phyloP scores from a whole-genome alignment of 345 rosid genomes.

The Salix caprea region DNA sequence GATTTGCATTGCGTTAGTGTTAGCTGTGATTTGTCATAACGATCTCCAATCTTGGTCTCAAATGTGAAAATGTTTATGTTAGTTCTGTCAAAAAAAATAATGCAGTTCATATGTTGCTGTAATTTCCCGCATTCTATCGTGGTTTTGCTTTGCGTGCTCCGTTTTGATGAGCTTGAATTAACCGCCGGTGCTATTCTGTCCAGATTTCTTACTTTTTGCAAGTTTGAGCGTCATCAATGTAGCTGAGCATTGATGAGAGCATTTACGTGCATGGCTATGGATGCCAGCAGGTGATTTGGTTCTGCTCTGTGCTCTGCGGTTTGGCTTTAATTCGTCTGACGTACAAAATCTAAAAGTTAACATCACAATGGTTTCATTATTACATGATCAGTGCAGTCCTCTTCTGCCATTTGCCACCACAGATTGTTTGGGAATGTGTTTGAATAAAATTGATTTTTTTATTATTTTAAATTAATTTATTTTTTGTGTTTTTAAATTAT shows the following conservation, averaged over 20 bases:
- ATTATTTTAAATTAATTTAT: too few species aligned
- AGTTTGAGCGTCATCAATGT: neutral
- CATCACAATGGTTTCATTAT: neutral
- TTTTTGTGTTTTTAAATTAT: too few species aligned
- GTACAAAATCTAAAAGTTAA: neutral
- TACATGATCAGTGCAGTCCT: neutral
- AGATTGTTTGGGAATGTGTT: too few species aligned
- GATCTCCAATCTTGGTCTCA: neutral
- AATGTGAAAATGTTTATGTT: neutral
- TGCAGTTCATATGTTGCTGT: neutral
- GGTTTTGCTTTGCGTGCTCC: neutral
- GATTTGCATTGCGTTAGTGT: constrained; percentile 6
- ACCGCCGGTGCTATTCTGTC: neutral
- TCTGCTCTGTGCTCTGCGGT: neutral
- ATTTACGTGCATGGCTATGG: neutral
- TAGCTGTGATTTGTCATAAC: neutral
- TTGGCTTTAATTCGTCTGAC: neutral
- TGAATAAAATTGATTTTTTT: too few species aligned
- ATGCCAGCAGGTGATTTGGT: neutral
- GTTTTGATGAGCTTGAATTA: neutral
- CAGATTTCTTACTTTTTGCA: neutral
- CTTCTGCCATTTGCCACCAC: too few species aligned
- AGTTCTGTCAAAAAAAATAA: neutral
- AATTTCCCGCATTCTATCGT: neutral
- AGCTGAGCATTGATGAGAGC: neutral